Percentiles rank a stretch among this genome's conserved stretches.
Evolutionary conservation across 2,329 filamentous ascomycete genomes (phyloP).

Genomic region (Apiospora kogelbergensis): DNA sequence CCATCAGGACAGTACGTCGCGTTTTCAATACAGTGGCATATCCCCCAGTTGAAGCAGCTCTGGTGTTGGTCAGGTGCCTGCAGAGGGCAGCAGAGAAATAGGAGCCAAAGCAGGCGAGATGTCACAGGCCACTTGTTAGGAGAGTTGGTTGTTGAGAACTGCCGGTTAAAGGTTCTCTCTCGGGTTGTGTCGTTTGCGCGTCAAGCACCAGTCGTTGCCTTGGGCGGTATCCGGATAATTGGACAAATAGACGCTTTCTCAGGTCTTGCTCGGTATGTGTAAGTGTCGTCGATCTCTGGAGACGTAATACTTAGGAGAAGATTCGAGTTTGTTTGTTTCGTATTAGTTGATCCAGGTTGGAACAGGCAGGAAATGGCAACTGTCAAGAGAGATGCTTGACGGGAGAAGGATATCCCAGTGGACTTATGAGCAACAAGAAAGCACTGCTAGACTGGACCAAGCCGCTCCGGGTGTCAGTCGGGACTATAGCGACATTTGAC

Average conservation of each 20-base stretch:
- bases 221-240: neutral
- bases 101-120: neutral
- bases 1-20: conserved; percentile 47
- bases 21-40: conserved; percentile 8
- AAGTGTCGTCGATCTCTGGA: neutral
- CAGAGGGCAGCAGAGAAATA: neutral
- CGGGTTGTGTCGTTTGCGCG: neutral
- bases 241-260: neutral
- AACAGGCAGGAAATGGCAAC: neutral
- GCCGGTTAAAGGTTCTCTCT: conserved; percentile 2
- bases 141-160: neutral
- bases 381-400: neutral
- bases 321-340: neutral
- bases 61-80: neutral
- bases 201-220: neutral
- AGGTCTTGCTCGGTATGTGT: neutral
- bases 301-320: neutral
- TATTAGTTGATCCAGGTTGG: neutral
- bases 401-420: neutral
- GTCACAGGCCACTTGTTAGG: neutral
- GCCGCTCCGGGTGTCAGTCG: conserved; percentile 8
- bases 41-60: neutral
- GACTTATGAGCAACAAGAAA: neutral
- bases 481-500: conserved; percentile 14
- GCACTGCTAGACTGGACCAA: neutral